Evolutionary conservation across 768 basidiomycete genomes (phyloP).

Genomic region (Phlegmacium glaucopus): DNA sequence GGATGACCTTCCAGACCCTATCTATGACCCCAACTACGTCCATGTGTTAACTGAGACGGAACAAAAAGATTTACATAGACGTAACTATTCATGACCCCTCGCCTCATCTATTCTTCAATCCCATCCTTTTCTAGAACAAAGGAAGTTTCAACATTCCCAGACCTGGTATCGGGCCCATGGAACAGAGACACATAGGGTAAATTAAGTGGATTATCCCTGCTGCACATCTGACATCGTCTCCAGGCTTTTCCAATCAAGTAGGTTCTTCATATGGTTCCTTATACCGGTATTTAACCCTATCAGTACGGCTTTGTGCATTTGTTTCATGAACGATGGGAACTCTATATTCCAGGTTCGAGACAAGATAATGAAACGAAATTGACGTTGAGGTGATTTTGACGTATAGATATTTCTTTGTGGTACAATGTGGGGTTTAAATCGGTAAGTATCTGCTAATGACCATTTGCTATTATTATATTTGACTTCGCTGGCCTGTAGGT

Average conservation of each 20-base stretch:
- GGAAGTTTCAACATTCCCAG: slow-evolving; percentile 64
- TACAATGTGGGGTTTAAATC: slow-evolving; percentile 78
- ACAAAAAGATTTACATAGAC: slow-evolving; percentile 60
- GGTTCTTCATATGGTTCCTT: slow-evolving; percentile 12
- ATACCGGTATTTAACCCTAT: neutral
- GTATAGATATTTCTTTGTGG: slow-evolving; percentile 60
- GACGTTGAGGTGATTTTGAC: neutral
- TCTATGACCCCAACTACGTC: slow-evolving; percentile 65
- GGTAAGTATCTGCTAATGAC: slow-evolving; percentile 30
- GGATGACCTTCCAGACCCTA: slow-evolving; percentile 81
- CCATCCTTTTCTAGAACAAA: slow-evolving; percentile 50
- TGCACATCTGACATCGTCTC: slow-evolving; percentile 1
- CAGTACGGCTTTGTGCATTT: slow-evolving; percentile 70
- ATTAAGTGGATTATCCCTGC: slow-evolving; percentile 12
- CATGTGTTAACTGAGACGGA: slow-evolving; percentile 67
- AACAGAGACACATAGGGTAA: slow-evolving; percentile 72
- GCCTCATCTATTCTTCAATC: neutral
- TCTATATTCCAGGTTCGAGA: slow-evolving; percentile 69
- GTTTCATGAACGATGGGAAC: slow-evolving; percentile 70
- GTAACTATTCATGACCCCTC: slow-evolving; percentile 36
- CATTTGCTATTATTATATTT: neutral
- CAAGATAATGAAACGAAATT: neutral
- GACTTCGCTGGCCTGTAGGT: slow-evolving; percentile 27
- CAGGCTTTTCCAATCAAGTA: slow-evolving; percentile 73
- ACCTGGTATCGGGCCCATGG: slow-evolving; percentile 89